A percentile compares a stretch with the other conserved stretches of the same genome.
phyloP scores from a whole-genome alignment of 1,284 basidiomycete genomes.

The Bjerkandera adusta region DNA sequence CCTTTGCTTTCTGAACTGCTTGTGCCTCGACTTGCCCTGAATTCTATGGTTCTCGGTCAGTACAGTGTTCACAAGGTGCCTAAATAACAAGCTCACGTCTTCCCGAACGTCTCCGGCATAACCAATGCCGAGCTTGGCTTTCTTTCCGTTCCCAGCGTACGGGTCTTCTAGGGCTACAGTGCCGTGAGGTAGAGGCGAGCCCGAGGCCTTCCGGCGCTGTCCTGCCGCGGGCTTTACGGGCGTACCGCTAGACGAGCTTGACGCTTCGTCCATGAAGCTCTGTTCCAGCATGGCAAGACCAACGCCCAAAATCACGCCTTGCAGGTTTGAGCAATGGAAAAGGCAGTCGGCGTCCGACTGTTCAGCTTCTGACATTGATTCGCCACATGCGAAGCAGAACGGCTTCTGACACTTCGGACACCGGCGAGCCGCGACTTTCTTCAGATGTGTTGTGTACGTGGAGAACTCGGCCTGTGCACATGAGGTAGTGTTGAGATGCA shows the following conservation, averaged over 20 bases:
- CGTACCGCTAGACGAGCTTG: conserved; percentile 19
- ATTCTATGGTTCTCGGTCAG: conserved; percentile 43
- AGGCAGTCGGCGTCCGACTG: conserved; percentile 52
- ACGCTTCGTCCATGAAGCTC: conserved; percentile 56
- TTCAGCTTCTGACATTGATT: conserved; percentile 43
- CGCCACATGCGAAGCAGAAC: conserved; percentile 86
- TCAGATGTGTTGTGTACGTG: conserved; percentile 65
- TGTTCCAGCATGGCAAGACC: conserved; percentile 80
- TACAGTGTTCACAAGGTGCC: background rate
- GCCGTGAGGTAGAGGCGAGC: conserved; percentile 22
- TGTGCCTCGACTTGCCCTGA: conserved; percentile 77
- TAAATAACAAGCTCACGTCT: conserved; percentile 63
- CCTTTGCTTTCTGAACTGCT: conserved; percentile 67
- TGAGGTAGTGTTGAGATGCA: background rate
- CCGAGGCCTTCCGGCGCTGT: conserved; percentile 33
- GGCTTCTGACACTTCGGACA: conserved; percentile 66
- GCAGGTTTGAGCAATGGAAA: conserved; percentile 86
- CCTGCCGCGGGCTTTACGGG: conserved; percentile 23
- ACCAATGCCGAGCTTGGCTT: conserved; percentile 74
- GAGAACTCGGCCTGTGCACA: conserved; percentile 62
- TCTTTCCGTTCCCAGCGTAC: conserved; percentile 47
- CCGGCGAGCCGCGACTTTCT: conserved; percentile 49
- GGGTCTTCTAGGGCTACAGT: conserved; percentile 48
- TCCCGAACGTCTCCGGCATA: conserved; percentile 80
- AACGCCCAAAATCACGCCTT: conserved; percentile 83